Evolutionary conservation across 768 basidiomycete genomes (phyloP).

Genomic region (Obba rivulosa): DNA sequence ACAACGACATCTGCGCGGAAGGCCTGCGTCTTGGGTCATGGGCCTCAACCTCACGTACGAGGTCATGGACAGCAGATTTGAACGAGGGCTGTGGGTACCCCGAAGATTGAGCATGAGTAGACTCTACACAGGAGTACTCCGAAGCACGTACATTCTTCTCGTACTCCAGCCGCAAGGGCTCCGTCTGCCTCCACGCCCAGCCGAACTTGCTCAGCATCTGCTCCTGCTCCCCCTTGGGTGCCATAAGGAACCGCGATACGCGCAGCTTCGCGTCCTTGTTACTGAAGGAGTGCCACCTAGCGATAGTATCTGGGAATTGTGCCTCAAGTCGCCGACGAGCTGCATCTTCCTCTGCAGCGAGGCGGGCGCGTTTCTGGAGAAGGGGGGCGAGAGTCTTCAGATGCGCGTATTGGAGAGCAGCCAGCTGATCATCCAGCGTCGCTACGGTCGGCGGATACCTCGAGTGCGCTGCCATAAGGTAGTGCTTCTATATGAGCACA

Average conservation of each 20-base stretch:
- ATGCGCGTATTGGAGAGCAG: slow-evolving; percentile 25
- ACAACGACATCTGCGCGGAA: not conserved
- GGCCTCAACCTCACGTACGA: slow-evolving; percentile 7
- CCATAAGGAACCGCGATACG: slow-evolving; percentile 40
- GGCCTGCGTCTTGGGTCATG: slow-evolving; percentile 11
- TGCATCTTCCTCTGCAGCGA: slow-evolving; percentile 16
- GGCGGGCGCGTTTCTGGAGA: slow-evolving; percentile 2
- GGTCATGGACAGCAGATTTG: not conserved
- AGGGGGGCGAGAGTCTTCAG: slow-evolving; percentile 21
- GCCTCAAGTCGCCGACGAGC: slow-evolving; percentile 25
- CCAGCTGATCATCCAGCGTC: slow-evolving; percentile 9
- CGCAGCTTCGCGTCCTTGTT: slow-evolving; percentile 41
- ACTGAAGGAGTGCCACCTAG: slow-evolving; percentile 25
- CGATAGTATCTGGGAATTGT: slow-evolving; percentile 26
- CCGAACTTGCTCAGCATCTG: slow-evolving; percentile 41
- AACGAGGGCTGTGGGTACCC: not conserved
- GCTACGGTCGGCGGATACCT: slow-evolving; percentile 1
- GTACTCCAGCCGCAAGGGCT: slow-evolving; percentile 37
- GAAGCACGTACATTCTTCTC: slow-evolving; percentile 34
- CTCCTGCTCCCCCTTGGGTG: slow-evolving; percentile 31
- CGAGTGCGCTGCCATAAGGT: not conserved
- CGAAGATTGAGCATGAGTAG: too few relatives aligned
- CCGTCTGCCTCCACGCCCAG: slow-evolving; percentile 48
- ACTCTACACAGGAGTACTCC: too few relatives aligned
- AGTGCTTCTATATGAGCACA: too few relatives aligned